Conservation (phyloP, 176 grass and related monocot genomes). For the sorghum (Sorghum bicolor) region DNA sequence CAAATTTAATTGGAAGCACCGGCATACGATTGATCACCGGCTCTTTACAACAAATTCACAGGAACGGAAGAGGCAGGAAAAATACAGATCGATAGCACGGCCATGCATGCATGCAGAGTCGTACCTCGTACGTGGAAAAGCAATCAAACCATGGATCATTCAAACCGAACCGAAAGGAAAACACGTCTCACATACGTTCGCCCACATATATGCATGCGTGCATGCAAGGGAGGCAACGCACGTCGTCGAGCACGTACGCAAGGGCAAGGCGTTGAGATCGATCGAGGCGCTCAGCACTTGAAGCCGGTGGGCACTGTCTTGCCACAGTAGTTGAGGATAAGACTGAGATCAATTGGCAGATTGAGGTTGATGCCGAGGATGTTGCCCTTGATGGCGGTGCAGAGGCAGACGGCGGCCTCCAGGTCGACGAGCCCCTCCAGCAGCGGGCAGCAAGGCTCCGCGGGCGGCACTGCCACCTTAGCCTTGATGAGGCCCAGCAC, state of each 20-base stretch:
- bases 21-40: background rate
- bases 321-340: conserved; percentile 59
- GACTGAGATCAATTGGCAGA: conserved; percentile 47
- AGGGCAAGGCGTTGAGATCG: background rate
- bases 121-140: background rate
- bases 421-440: conserved; percentile 64
- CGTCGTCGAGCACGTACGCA: background rate
- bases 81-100: background rate
- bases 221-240: background rate
- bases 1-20: background rate
- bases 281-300: conserved; percentile 2
- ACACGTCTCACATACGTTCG: background rate
- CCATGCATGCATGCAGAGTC: background rate
- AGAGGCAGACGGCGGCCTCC: conserved; percentile 76
- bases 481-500: conserved; percentile 43
- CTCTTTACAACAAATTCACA: conserved; percentile 8
- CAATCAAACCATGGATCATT: background rate
- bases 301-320: conserved; percentile 29
- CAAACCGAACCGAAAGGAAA: background rate
- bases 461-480: conserved; percentile 8
- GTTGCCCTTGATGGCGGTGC: conserved; percentile 68
- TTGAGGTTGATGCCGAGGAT: conserved; percentile 38
- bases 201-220: background rate
- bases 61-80: background rate
- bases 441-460: conserved; percentile 62